These are phyloP conservation scores for Geum urbanum DNA, from an alignment of 306 rosid species.

Conservation along the genomic window DNA sequence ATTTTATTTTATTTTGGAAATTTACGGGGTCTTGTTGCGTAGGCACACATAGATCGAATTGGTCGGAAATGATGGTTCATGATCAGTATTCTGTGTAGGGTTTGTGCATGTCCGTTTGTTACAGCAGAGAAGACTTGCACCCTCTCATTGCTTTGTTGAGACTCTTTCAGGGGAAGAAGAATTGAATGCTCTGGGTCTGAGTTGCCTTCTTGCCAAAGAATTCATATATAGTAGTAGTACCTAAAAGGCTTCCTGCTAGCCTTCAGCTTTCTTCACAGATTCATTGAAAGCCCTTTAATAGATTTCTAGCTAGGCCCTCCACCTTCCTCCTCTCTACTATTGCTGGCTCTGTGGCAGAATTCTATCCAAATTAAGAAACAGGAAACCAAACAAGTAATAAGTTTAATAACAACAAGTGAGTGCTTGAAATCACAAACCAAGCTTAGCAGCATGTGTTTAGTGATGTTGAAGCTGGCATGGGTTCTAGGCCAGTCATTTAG, in stretches of 20 bases:
- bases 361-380: background rate
- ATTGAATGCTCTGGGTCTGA: constrained; percentile 45
- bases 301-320: constrained; percentile 47
- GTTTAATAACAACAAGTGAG: background rate
- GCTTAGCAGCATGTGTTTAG: background rate
- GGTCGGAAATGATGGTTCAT: background rate
- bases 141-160: constrained; percentile 33
- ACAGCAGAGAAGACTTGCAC: constrained; percentile 14
- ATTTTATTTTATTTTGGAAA: background rate
- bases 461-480: background rate
- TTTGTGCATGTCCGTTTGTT: constrained; percentile 28
- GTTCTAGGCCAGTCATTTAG: constrained; percentile 49
- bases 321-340: constrained; percentile 25
- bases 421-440: constrained; percentile 6
- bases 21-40: background rate
- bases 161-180: constrained; percentile 29
- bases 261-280: constrained; percentile 48
- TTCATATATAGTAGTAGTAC: constrained; percentile 45
- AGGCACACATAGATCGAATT: background rate
- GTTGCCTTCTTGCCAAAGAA: constrained; percentile 44
- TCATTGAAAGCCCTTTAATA: constrained; percentile 61
- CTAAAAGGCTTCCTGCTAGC: constrained; percentile 33
- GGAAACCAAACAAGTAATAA: background rate
- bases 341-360: background rate
- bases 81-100: constrained; percentile 18